Evolutionary conservation across 331 rosid genomes (phyloP).

Genomic region (Telfairia occidentalis): DNA sequence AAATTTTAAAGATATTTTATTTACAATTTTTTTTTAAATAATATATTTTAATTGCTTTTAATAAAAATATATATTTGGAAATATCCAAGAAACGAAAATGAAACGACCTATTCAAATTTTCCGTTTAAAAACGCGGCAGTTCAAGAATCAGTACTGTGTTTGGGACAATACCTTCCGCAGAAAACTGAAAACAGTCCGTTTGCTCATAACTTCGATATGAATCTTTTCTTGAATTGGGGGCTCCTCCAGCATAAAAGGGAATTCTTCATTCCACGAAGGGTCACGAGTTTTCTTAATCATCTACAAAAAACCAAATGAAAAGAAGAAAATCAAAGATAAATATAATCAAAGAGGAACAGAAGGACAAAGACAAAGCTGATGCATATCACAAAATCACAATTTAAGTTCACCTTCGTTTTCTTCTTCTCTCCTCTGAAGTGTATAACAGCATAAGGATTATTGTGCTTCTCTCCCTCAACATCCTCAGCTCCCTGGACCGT

Average conservation of each 20-base stretch:
- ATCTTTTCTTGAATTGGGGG: conserved; percentile 66
- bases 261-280: conserved; percentile 74
- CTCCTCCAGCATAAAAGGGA: conserved; percentile 76
- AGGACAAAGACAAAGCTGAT: not conserved
- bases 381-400: not conserved
- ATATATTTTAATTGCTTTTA: no score
- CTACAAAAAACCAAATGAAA: conserved; percentile 22
- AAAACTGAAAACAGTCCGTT: conserved; percentile 37
- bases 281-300: conserved; percentile 50
- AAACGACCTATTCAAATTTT: not conserved
- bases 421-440: conserved; percentile 64
- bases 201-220: conserved; percentile 56
- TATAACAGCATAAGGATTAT: conserved; percentile 67
- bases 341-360: not conserved
- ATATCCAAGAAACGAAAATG: not conserved
- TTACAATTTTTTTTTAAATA: no score
- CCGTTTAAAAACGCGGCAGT: not conserved
- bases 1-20: no score
- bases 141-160: not conserved
- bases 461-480: conserved; percentile 75
- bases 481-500: conserved; percentile 58
- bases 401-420: conserved; percentile 54
- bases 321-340: not conserved
- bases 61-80: not conserved
- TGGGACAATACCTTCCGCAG: conserved; percentile 36